Percentiles rank a stretch among this genome's conserved stretches.
phyloP scores from a whole-genome alignment of 306 rosid genomes.

The Hippophae gyantsensis region DNA sequence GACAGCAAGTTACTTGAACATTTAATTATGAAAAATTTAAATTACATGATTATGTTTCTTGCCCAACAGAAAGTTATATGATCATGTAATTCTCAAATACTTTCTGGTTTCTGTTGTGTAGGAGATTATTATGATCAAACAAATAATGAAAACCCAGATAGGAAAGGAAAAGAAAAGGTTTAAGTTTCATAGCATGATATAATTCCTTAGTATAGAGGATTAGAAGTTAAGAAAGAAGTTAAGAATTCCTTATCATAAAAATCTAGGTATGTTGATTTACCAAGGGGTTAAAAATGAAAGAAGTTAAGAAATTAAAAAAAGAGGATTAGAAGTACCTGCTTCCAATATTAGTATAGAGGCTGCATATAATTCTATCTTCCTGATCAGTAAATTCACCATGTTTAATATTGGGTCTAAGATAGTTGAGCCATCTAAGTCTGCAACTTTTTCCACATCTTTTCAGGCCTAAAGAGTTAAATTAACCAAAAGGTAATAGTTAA shows the following conservation, averaged over 20 bases:
- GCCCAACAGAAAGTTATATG: no score
- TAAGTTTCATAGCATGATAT: no score
- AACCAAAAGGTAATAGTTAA: conserved; percentile 13
- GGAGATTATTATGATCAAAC: background rate
- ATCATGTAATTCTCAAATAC: no score
- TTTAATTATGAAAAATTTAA: no score
- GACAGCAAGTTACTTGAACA: background rate
- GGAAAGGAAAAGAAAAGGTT: background rate
- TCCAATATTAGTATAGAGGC: conserved; percentile 79
- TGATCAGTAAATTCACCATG: conserved; percentile 84
- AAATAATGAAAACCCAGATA: conserved; percentile 2
- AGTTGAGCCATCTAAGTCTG: conserved; percentile 90
- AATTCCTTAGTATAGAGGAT: no score
- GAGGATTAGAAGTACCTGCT: conserved; percentile 51
- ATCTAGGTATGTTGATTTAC: no score
- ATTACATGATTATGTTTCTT: no score
- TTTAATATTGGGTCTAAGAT: conserved; percentile 84
- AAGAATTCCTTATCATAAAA: no score
- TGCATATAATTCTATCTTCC: conserved; percentile 70
- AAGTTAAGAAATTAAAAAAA: background rate
- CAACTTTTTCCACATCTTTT: conserved; percentile 95
- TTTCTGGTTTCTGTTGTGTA: no score
- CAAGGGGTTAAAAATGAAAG: no score
- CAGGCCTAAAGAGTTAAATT: conserved; percentile 44
- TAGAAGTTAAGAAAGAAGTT: no score